A percentile compares a stretch with the other conserved stretches of the same genome.
Conservation (phyloP, 805 yeast species). For the Ogataea polymorpha region DNA sequence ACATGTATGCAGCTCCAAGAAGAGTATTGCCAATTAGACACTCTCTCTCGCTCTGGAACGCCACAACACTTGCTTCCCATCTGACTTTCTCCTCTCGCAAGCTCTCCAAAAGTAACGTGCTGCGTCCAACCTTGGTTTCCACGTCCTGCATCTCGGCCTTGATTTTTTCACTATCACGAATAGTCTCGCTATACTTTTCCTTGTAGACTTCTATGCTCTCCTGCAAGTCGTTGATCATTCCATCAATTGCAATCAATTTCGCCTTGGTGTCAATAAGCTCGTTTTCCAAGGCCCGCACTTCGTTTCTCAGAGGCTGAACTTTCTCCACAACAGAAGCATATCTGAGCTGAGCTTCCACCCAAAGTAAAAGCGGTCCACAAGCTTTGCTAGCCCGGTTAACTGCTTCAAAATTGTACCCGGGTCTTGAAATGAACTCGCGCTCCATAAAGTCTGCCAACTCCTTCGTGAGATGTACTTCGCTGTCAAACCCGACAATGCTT, state of each 20-base stretch:
- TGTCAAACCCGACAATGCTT: slow-evolving; percentile 72
- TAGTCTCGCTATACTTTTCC: slow-evolving; percentile 63
- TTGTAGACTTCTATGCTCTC: slow-evolving; percentile 66
- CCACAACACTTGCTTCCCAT: slow-evolving; percentile 63
- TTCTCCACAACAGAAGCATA: slow-evolving; percentile 67
- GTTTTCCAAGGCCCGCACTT: slow-evolving; percentile 56
- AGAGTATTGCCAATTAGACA: slow-evolving; percentile 63
- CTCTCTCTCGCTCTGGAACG: slow-evolving; percentile 45
- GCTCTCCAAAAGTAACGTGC: slow-evolving; percentile 58
- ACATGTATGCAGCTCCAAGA: slow-evolving; percentile 56
- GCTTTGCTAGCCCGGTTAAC: slow-evolving; percentile 92
- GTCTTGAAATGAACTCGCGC: slow-evolving; percentile 52
- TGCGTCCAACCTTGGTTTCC: slow-evolving; percentile 56
- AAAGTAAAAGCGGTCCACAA: slow-evolving; percentile 84
- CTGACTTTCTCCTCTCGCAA: slow-evolving; percentile 65
- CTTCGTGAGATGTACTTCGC: slow-evolving; percentile 52
- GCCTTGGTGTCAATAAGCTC: slow-evolving; percentile 62
- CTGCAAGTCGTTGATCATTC: slow-evolving; percentile 76
- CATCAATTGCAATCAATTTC: slow-evolving; percentile 69
- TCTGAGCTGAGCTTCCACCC: slow-evolving; percentile 90
- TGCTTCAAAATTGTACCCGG: slow-evolving; percentile 64
- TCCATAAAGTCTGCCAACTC: slow-evolving; percentile 58
- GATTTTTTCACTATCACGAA: slow-evolving; percentile 73
- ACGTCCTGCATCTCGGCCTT: slow-evolving; percentile 68
- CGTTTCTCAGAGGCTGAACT: slow-evolving; percentile 70